phyloP scores from a whole-genome alignment of 2,329 filamentous ascomycete species.

The Colletotrichum sp. region DNA sequence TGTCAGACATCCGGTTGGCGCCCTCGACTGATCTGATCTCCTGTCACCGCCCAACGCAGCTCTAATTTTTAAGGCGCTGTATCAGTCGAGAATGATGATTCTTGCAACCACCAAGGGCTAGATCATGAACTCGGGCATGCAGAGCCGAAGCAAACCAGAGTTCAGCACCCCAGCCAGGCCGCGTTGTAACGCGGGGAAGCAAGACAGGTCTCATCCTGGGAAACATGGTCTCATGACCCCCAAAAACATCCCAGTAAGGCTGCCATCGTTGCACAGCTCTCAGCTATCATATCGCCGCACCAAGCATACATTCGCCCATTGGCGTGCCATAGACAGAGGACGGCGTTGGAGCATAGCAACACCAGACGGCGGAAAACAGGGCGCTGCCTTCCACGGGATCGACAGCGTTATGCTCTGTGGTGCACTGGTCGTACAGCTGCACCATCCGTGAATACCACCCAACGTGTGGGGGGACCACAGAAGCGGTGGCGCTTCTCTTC shows the following conservation, averaged over 20 bases:
- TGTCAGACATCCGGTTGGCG: background rate
- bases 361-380: background rate
- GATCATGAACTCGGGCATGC: background rate
- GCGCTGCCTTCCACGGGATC: background rate
- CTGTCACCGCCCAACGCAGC: background rate
- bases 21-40: constrained; percentile 1
- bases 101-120: background rate
- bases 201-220: background rate
- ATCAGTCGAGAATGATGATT: constrained; percentile 15
- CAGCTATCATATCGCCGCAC: background rate
- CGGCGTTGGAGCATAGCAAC: background rate
- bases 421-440: background rate
- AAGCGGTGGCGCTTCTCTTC: constrained; percentile 7
- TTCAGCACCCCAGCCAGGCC: background rate
- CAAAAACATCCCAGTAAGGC: background rate
- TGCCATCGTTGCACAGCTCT: constrained; percentile 4
- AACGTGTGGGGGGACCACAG: constrained; percentile 1
- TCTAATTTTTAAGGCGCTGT: background rate
- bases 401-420: background rate
- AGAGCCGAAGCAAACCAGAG: background rate
- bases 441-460: background rate
- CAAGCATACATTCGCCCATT: background rate
- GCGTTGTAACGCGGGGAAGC: background rate
- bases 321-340: background rate
- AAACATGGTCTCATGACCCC: constrained; percentile 14